Base-by-base conservation (phyloP, 2,329 filamentous ascomycete genomes). In the Aspergillus felis region DNA sequence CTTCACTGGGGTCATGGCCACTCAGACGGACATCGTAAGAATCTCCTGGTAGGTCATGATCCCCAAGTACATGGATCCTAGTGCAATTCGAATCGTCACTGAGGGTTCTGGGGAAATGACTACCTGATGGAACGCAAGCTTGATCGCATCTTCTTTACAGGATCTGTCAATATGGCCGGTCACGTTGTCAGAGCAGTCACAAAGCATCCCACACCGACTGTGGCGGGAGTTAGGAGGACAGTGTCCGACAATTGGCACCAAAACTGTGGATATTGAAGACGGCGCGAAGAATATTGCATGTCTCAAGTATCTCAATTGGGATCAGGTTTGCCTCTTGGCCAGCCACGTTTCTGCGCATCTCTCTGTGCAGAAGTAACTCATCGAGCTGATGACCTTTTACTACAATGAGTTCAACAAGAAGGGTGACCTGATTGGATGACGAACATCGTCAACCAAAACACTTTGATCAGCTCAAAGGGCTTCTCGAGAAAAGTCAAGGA, bases 121-220 rank as follows among this genome's bases (percentile, higher is more conserved):
- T 3, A 47, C 67, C 64, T 80, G 3, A 68, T 80, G 1, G 64
- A 73, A 29, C 64, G 70, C 8, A 72, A 70, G 52, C 80, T 74
- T 58, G 68, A 79, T 60, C 74, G 79, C 56, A 77, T 81, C 48
- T 81, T 80, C 67, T 81, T 76, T 62, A 81, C 3, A 78, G 78
- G 78, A 0, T 76, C 73, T 1, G 65, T 70, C 9, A 67, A 60
- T 17, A 67, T 79, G 14, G 79, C 67, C 7, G 71, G 70, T 25
- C 69, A 75, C 12, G 65, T 81, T 17, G 66, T 70, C 51, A 61
- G 63, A 1, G 76, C 77, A 4, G 78, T 79, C 2, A 78, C 78
- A 76, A 76, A 76, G 44, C 64, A 79, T 57, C 69, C 81, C n/a
- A 80, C 79, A 0, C 75, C 77, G 0, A 70, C 71, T 1, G 73